These are phyloP conservation scores for Myotisia sp. DNA, from an alignment of 2,329 filamentous ascomycete species.

Conservation along the genomic window DNA sequence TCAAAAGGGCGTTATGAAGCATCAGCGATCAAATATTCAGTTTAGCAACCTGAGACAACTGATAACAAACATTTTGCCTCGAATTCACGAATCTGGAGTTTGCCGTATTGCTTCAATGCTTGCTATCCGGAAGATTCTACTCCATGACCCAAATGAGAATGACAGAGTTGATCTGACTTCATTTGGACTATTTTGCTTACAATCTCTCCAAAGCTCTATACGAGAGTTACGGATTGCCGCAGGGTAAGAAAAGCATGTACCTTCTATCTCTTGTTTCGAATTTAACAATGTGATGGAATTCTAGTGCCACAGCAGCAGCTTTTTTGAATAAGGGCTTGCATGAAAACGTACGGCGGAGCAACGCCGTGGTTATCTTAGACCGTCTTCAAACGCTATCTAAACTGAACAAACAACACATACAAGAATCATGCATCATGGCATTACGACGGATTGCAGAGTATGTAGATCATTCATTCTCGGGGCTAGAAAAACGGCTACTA, in stretches of 20 bases:
- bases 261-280: background rate
- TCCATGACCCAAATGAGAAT: conserved; percentile 48
- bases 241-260: conserved; percentile 39
- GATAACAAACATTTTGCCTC: conserved; percentile 29
- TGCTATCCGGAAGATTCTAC: conserved; percentile 52
- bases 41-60: conserved; percentile 28
- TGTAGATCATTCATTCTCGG: no score
- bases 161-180: conserved; percentile 53
- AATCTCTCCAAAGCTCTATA: conserved; percentile 66
- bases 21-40: conserved; percentile 12
- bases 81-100: conserved; percentile 37
- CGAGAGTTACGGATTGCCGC: conserved; percentile 75
- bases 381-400: conserved; percentile 60
- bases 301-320: no score
- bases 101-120: conserved; percentile 58
- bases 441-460: conserved; percentile 71
- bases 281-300: conserved; percentile 10
- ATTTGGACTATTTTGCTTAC: conserved; percentile 67
- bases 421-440: conserved; percentile 73
- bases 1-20: conserved; percentile 9
- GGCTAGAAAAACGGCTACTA: no score
- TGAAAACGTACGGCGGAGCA: conserved; percentile 42
- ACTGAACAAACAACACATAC: conserved; percentile 49
- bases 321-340: no score
- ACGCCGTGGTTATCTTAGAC: conserved; percentile 56